These are phyloP conservation scores for Chytriomyces sp. DNA, from an alignment of 192 early-diverging fungal species.

Conservation along the genomic window DNA sequence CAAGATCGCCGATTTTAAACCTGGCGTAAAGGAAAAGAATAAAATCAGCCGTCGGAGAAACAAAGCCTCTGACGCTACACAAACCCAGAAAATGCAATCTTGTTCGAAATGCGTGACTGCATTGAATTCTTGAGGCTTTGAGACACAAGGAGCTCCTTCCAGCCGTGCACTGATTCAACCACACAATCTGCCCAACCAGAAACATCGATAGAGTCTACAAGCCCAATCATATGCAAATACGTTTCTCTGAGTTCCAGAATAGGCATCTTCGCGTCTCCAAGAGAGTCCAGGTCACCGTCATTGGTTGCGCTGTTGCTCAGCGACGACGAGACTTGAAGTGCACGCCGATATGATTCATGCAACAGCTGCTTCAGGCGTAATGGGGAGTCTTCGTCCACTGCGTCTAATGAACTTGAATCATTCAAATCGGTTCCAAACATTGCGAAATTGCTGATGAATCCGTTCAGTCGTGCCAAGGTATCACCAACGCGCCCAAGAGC, in stretches of 20 bases:
- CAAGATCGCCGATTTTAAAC: constrained; percentile 51
- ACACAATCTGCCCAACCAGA: constrained; percentile 14
- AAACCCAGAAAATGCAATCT: constrained; percentile 28
- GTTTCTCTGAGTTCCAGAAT: constrained; percentile 9
- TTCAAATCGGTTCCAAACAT: not conserved
- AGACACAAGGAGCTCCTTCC: constrained; percentile 7
- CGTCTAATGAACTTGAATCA: not conserved
- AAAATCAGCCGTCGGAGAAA: constrained; percentile 21
- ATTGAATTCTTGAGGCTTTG: constrained; percentile 20
- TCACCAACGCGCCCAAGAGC: constrained; percentile 21
- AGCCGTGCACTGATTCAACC: not conserved
- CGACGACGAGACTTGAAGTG: constrained; percentile 6
- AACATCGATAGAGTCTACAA: constrained; percentile 28
- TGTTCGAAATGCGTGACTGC: not conserved
- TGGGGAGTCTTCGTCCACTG: not conserved
- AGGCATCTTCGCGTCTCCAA: not conserved
- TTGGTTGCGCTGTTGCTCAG: constrained; percentile 16
- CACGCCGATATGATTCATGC: not conserved
- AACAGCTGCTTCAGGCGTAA: constrained; percentile 5
- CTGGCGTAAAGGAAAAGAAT: constrained; percentile 28
- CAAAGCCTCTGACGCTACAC: not conserved
- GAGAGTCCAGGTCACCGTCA: not conserved
- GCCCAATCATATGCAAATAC: constrained; percentile 25
- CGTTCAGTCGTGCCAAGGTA: constrained; percentile 22
- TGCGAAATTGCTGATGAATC: not conserved